Evolutionary conservation across 2,329 filamentous ascomycete species (phyloP), one percentile per base, ranked within the genome.

Genomic region (Albifimbria verrucaria): DNA sequence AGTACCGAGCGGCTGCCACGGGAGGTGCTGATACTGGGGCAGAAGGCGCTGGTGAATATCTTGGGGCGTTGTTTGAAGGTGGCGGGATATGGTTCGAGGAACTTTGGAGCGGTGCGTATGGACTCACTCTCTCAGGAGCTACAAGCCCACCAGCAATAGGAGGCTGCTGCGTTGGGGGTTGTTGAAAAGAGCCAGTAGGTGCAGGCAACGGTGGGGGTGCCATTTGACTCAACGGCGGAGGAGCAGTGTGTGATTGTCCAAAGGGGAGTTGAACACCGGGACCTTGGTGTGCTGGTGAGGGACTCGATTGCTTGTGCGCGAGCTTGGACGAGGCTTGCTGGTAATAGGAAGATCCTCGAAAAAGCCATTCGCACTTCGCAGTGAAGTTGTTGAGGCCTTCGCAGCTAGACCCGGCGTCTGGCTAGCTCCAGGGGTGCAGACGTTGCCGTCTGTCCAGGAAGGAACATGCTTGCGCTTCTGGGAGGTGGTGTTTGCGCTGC

Each of bases 281-380:
- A 7, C 44, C 25, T 21, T 67, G 63, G 36, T 70, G 75, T 22
- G 67, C 65, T 17, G 79, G 77, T 7, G 78, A 79, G 5, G 70
- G 41, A 70, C 65, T 28, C 73, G 65, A 23, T 68, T 70, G 59
- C 76, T 78, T 24, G 81, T 79, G 51, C 83, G 77, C 2, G 82
- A 81, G 22, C 78, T 77, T 18, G 84, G 81, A 23, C 86, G 81
- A n/a, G 84, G 79, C 63, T 79, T 86, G 4, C 81, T 70, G 2
- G 79, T 69, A 49, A 87, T 69, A 1, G 89, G 89, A 21, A 93
- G 75, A 51, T 93, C 89, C 68, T 92, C 89, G 59, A 92, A 93
- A 67, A 93, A 93, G 59, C 80, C 84, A 36, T 77, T 70, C 55
- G 81, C 78, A 26, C 65, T 66, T 58, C 69, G 55, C 62, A 71